phyloP scores from a whole-genome alignment of 169 alveolate genomes.

The Eimeria falciformis region DNA sequence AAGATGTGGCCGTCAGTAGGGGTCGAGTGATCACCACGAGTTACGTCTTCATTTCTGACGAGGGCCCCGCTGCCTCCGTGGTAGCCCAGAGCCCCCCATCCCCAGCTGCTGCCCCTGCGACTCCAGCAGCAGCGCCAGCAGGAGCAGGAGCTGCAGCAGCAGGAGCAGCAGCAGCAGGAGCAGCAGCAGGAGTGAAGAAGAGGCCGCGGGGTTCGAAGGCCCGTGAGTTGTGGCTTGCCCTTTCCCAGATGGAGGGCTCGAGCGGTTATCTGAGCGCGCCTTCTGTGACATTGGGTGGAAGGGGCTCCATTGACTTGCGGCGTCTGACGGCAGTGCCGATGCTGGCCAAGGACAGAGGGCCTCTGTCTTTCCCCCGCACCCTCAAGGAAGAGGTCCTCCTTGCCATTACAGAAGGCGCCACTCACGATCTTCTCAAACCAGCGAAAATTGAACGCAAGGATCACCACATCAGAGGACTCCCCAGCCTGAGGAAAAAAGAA shows the following conservation, averaged over 20 bases:
- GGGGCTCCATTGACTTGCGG: background rate
- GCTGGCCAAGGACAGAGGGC: background rate
- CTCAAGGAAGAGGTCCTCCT: background rate
- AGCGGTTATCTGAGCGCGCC: background rate
- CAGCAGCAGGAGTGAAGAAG: background rate
- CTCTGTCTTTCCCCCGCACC: background rate
- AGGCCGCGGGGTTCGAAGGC: background rate
- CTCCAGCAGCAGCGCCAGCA: background rate
- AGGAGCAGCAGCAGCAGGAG: background rate
- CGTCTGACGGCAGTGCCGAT: background rate
- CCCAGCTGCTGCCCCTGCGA: background rate
- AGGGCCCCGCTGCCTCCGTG: background rate
- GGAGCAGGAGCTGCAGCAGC: background rate
- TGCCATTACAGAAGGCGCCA: background rate
- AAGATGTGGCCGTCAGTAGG: background rate
- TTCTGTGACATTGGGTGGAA: background rate
- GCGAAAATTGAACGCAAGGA: background rate
- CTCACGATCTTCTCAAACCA: background rate
- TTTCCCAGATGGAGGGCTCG: background rate
- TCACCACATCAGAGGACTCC: background rate
- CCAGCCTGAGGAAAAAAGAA: background rate
- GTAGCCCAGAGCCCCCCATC: background rate
- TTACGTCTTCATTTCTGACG: constrained; percentile 4
- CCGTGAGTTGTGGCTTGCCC: background rate
- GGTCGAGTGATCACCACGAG: background rate